Evolutionary conservation across 139 green algal genomes (phyloP), one percentile per base, ranked within the genome.

Genomic region (Coccomyxa sp.): DNA sequence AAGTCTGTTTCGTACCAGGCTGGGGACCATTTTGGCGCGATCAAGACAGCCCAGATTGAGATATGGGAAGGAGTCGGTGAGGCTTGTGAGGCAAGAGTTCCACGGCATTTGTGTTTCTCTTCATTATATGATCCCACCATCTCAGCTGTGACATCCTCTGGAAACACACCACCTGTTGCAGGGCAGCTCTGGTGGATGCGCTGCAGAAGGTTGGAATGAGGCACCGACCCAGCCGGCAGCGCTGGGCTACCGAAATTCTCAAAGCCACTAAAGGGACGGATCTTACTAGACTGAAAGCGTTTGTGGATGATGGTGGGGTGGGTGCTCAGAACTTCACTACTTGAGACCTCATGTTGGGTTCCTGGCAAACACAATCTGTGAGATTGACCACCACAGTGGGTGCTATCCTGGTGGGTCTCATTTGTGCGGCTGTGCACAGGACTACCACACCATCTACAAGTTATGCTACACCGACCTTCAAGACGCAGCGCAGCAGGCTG

Each of bases 391-490:
- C 38, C 38, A 51, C 7, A 7, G 3, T 51, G 38, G 38, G 38
- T 51, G 38, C 38, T 51, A 51, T 51, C 38, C 38, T 51, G 38
- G 7, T 51, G 38, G 3, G 38, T 51, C 7, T 51, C 38, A 51
- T 7, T 51, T 7, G 7, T 7, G 38, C 38, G 7, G 7, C 38
- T 51, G 38, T 51, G 38, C 38, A 51, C 63, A 87, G 0, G 88
- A 92, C 83, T 92, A 92, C 83, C 90, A 94, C 82, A 90, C 86
- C 30, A 86, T 87, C 74, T 92, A 90, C 85, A 93, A 93, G 83
- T 84, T 94, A 25, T 25, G 88, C 10, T 92, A 91, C 87, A 78
- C 88, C 67, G 91, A 94, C 82, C 82, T 94, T n/a, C 84, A 90
- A 80, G 88, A 88, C 59, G 74, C 68, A 38, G 13, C 76, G 17